Conservation (phyloP, 2,329 filamentous ascomycete species). For the Aspergillus sp. region DNA sequence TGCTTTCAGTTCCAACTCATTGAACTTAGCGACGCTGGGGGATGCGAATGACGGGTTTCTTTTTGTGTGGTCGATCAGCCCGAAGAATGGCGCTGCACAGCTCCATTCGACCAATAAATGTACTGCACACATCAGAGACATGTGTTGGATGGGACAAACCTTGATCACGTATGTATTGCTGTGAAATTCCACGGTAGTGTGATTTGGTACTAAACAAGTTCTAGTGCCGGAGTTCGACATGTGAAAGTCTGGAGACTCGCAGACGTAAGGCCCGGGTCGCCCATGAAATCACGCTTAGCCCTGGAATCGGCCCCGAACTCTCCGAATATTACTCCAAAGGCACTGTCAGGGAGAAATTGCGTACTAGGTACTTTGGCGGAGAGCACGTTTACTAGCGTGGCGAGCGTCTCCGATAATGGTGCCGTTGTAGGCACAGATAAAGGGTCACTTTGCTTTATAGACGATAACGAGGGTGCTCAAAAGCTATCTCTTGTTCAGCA, state of each 20-base stretch:
- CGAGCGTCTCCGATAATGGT: slow-evolving; percentile 68
- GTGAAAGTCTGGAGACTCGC: slow-evolving; percentile 91
- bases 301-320: slow-evolving; percentile 33
- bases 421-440: slow-evolving; percentile 83
- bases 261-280: slow-evolving; percentile 60
- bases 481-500: slow-evolving; percentile 67
- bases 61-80: slow-evolving; percentile 84
- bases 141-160: slow-evolving; percentile 84
- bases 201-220: slow-evolving; percentile 11
- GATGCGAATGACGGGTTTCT: slow-evolving; percentile 90
- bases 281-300: slow-evolving; percentile 61
- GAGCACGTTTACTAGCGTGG: slow-evolving; percentile 77
- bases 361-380: slow-evolving; percentile 79
- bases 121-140: slow-evolving; percentile 79
- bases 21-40: slow-evolving; percentile 83
- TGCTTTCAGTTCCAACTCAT: slow-evolving; percentile 84
- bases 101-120: slow-evolving; percentile 88
- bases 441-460: slow-evolving; percentile 84
- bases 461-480: slow-evolving; percentile 71
- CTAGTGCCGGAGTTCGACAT: slow-evolving; percentile 76
- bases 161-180: slow-evolving; percentile 65
- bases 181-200: neutral
- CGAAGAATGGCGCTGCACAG: slow-evolving; percentile 75
- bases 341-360: slow-evolving; percentile 82
- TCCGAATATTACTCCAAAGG: slow-evolving; percentile 57